Conservation (phyloP, 1,284 basidiomycete species). For the Grifola frondosa region DNA sequence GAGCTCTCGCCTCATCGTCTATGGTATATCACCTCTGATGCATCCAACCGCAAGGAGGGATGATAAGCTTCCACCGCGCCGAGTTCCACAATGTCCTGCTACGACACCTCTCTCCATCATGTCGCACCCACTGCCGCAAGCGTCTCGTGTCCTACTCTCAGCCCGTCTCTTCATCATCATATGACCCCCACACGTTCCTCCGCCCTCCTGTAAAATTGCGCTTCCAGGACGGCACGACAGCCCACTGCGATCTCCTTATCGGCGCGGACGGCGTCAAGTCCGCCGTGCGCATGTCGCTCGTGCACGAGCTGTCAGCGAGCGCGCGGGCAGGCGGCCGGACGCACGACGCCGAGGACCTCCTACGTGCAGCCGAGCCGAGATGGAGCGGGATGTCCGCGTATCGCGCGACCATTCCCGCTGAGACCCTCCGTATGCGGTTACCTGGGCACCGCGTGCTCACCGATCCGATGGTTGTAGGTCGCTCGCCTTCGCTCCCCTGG, state of each 20-base stretch:
- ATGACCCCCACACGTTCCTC: not conserved
- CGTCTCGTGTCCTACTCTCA: constrained; percentile 40
- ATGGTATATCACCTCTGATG: not conserved
- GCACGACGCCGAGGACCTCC: constrained; percentile 20
- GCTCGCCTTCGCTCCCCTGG: not conserved
- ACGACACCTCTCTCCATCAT: constrained; percentile 31
- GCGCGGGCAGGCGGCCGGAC: constrained; percentile 15
- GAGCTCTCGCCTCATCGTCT: constrained; percentile 1
- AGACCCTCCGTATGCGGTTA: constrained; percentile 29
- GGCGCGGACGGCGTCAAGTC: constrained; percentile 49
- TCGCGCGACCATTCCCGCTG: constrained; percentile 38
- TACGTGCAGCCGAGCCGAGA: constrained; percentile 27
- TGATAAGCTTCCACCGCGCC: constrained; percentile 42
- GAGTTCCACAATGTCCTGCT: constrained; percentile 44
- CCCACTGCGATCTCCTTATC: constrained; percentile 46
- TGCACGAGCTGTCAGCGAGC: constrained; percentile 22
- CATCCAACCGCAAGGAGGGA: constrained; percentile 33
- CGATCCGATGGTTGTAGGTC: constrained; percentile 38
- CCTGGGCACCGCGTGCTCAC: constrained; percentile 37
- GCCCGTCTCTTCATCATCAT: not conserved
- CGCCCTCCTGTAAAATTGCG: constrained; percentile 33
- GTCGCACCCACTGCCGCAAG: constrained; percentile 36
- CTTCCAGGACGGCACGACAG: constrained; percentile 44
- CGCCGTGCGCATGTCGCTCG: constrained; percentile 25
- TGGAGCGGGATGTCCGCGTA: constrained; percentile 43